Evolutionary conservation across 2,329 filamentous ascomycete genomes (phyloP), one percentile per base, ranked within the genome.

Genomic region (Aureobasidium melanogenum): DNA sequence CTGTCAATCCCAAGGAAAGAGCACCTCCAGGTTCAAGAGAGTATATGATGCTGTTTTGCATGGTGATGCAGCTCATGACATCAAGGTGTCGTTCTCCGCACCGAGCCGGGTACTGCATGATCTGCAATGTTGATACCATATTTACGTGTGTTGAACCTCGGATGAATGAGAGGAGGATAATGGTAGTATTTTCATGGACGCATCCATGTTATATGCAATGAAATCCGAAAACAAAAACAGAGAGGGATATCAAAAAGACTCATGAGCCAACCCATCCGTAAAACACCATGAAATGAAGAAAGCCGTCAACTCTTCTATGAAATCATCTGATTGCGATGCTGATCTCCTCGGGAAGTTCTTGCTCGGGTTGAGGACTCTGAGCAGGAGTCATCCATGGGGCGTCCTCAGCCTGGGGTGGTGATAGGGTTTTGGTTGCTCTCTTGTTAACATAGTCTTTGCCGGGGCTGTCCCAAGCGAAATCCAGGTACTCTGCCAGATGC

Each of bases 401-500:
- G 30, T 68, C 66, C 9, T 65, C 64, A 28, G 66, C 48, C 39
- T 62, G 39, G 22, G 52, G 57, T 36, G 39, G 19, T 46, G 59
- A 57, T 17, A 54, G 8, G 12, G 22, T 57, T 34, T 47, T 39
- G 8, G 46, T 26, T 2, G 41, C 59, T 36, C 60, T 58, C 66
- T 69, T 69, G 63, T 77, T 76, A 4, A 78, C 73, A 56, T 71
- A 79, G 0, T 70, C 76, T 19, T 68, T 64, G 2, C 64, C 69
- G 0, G 84, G 85, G 66, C 83, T 86, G 7, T 76, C 75, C 86
- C 86, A 89, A 32, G 79, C 78, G 68, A 82, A 87, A 67, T 87
- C 84, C 63, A 83, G 80, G 79, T 85, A 88, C 36, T 78, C 70
- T 4, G 82, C 85, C 55, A 90, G 70, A 24, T 84, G 79, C 39